Percentiles rank a stretch among this genome's conserved stretches.
Conservation (phyloP, 768 basidiomycete species). For the Pulveroboletus ravenelii region DNA sequence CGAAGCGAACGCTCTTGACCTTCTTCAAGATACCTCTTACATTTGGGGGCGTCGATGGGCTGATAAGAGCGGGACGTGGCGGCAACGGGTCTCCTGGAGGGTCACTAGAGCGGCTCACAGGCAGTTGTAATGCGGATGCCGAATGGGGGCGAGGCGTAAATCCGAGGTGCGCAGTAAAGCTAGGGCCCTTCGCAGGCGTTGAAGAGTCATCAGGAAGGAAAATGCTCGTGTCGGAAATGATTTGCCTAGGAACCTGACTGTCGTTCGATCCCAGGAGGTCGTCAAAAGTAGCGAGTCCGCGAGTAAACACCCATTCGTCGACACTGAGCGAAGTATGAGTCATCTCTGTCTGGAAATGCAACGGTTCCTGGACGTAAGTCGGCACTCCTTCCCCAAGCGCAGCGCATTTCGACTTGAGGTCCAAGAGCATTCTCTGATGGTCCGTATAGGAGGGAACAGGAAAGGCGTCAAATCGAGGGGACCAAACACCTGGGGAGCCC, state of each 20-base stretch:
- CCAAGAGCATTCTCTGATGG: conserved; percentile 34
- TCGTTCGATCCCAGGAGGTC: conserved; percentile 10
- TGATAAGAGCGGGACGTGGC: conserved; percentile 21
- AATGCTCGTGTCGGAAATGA: neutral
- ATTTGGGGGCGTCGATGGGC: conserved; percentile 25
- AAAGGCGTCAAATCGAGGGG: conserved; percentile 25
- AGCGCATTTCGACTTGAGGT: conserved; percentile 32
- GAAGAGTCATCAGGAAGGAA: conserved; percentile 15
- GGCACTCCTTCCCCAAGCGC: conserved; percentile 17
- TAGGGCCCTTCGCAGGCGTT: conserved; percentile 2
- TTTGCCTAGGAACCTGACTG: neutral
- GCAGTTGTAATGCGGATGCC: neutral
- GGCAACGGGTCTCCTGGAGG: conserved; percentile 22
- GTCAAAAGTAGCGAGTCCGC: conserved; percentile 27
- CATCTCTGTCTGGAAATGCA: neutral
- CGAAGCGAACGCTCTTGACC: conserved; percentile 38
- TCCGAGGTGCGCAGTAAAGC: neutral
- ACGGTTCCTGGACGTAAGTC: conserved; percentile 8
- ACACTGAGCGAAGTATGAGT: conserved; percentile 14
- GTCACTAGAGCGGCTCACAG: conserved; percentile 1
- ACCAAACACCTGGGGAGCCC: conserved; percentile 32
- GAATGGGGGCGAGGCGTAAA: neutral
- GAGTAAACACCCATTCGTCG: conserved; percentile 37
- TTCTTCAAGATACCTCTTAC: conserved; percentile 38
- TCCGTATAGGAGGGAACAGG: conserved; percentile 22